Evolutionary conservation across 805 yeast species (phyloP).

Genomic region (Wickerhamomyces alni): DNA sequence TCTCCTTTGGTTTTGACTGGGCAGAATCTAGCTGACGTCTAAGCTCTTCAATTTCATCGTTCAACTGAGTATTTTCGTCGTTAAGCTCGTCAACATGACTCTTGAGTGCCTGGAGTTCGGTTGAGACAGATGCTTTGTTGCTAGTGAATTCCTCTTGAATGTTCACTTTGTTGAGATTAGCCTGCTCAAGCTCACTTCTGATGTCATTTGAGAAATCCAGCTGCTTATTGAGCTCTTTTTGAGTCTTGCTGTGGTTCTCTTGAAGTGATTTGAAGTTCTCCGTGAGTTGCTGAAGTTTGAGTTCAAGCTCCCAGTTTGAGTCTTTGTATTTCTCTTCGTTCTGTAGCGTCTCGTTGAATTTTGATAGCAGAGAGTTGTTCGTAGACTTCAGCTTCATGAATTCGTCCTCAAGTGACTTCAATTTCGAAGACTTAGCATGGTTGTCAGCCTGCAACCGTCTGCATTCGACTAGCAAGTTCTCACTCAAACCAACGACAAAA

Average conservation of each 20-base stretch:
- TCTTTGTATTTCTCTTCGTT: slow-evolving; percentile 49
- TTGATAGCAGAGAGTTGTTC: slow-evolving; percentile 8
- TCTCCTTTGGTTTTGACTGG: slow-evolving; percentile 11
- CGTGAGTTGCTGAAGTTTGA: slow-evolving; percentile 34
- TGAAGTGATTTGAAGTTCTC: slow-evolving; percentile 30
- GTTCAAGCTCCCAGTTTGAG: slow-evolving; percentile 60
- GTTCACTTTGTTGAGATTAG: slow-evolving; percentile 31
- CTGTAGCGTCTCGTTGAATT: slow-evolving; percentile 20
- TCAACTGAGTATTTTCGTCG: slow-evolving; percentile 61
- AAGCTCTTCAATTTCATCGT: slow-evolving; percentile 30
- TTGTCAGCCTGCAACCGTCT: slow-evolving; percentile 65
- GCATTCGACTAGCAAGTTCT: slow-evolving; percentile 63
- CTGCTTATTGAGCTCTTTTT: slow-evolving; percentile 35
- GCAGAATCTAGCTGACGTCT: slow-evolving; percentile 15
- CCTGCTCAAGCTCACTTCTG: slow-evolving; percentile 45
- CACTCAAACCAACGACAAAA: slow-evolving; percentile 70
- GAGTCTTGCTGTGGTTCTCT: slow-evolving; percentile 36
- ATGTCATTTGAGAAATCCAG: slow-evolving; percentile 29
- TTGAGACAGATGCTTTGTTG: slow-evolving; percentile 29
- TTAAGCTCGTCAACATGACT: slow-evolving; percentile 52
- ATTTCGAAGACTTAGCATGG: slow-evolving; percentile 34
- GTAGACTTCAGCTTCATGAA: slow-evolving; percentile 28
- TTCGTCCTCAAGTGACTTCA: slow-evolving; percentile 24
- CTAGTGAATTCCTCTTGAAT: slow-evolving; percentile 33
- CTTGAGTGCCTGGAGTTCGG: slow-evolving; percentile 44